Percentiles rank a stretch among this genome's conserved stretches.
Evolutionary conservation across 352 stramenopile species (phyloP).

Genomic region (Phytopythium mirpurense): DNA sequence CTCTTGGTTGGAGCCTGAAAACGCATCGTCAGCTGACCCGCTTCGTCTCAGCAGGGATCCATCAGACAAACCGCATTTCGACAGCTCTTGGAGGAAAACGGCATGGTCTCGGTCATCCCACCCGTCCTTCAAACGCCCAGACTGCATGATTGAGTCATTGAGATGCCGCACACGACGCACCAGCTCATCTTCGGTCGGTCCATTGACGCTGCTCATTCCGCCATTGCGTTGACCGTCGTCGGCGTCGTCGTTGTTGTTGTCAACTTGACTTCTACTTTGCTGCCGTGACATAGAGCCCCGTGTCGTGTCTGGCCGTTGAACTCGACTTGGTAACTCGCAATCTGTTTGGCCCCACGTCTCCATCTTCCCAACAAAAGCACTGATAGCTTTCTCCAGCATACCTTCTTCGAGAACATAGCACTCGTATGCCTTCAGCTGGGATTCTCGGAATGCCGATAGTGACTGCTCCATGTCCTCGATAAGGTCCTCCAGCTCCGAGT

Average conservation of each 20-base stretch:
- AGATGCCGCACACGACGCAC: constrained; percentile 41
- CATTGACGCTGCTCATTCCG: background rate
- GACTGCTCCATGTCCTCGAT: constrained; percentile 49
- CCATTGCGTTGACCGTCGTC: background rate
- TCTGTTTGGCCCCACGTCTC: constrained; percentile 30
- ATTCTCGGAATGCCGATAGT: constrained; percentile 27
- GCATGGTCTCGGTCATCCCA: constrained; percentile 59
- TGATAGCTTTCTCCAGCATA: constrained; percentile 47
- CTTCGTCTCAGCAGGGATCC: constrained; percentile 28
- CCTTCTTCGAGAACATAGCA: constrained; percentile 48
- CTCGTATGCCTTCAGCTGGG: constrained; percentile 38
- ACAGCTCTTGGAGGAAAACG: constrained; percentile 33
- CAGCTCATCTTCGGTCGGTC: constrained; percentile 22
- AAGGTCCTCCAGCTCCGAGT: constrained; percentile 37
- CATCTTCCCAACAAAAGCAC: constrained; percentile 32
- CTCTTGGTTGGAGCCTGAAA: constrained; percentile 10
- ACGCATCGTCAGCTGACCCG: background rate
- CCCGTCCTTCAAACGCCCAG: constrained; percentile 42
- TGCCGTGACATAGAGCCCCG: background rate
- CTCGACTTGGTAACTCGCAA: constrained; percentile 3
- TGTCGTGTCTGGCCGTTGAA: background rate
- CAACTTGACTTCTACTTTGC: background rate
- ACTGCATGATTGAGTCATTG: constrained; percentile 49
- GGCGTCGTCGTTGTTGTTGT: constrained; percentile 5
- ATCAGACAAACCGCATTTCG: constrained; percentile 43